Base-by-base conservation (phyloP, 768 basidiomycete genomes). In the Peribolospora baueri region DNA sequence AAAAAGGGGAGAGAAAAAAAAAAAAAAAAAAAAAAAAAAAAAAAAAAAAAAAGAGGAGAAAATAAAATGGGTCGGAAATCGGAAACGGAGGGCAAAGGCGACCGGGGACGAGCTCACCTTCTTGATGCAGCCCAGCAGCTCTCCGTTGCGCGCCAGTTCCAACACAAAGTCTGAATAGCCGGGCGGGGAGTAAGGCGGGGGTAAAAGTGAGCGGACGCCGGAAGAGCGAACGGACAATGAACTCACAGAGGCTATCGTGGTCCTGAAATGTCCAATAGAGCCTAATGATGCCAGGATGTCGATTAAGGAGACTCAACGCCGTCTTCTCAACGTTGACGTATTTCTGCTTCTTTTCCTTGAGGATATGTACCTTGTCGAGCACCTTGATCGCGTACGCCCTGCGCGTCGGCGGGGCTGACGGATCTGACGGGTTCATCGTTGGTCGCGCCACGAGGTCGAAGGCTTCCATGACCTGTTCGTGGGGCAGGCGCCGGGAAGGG, bases 231-330 rank as follows among this genome's bases (percentile, higher is more conserved):
- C 47, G 38, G 36, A 48, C 25, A 25, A 25, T 25, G 25, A 25
- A 75, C 82, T 66, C 66, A 87, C 85, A 91, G 46, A 91, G 70
- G 59, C 80, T 79, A 72, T 75, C 78, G 25, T 79, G 74, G 63
- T 90, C 86, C 60, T 87, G 84, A 62, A 90, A 88, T 2, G 84
- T 79, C 70, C 78, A 84, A 60, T 80, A 79, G 39, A 90, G 69
- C 51, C 77, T 76, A 7, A 90, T 76, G 53, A 91, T 76, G 2
- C 85, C 85, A 5, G 82, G 81, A 67, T 88, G 84, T 3, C 76
- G 74, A 3, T 61, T 63, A 25, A 46, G 51, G n/a, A 67, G 59
- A 48, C 64, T 63, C 43, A 90, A 73, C 0, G 80, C 79, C 60
- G 80, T 79, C 66, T 81, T 81, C 70, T 90, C 86, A 0, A 81